These are phyloP conservation scores for Pyrenochaeta sp. DNA, from an alignment of 2,329 filamentous ascomycete genomes.

Conservation along the genomic window DNA sequence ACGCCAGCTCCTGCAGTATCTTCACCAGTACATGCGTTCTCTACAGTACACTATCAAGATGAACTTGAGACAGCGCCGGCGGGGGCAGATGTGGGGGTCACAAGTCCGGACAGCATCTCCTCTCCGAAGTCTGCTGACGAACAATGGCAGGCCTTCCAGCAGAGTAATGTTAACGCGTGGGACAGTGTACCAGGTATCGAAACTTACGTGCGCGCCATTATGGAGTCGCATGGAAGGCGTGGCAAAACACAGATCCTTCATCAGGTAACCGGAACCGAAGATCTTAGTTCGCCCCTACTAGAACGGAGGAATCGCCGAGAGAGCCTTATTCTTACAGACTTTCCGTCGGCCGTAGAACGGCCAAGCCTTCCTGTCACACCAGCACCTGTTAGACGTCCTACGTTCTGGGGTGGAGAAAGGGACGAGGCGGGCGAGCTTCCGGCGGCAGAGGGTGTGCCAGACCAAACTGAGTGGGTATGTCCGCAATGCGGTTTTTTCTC, in stretches of 20 bases:
- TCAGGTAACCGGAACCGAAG: slow-evolving; percentile 32
- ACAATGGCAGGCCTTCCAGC: slow-evolving; percentile 77
- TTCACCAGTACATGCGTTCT: slow-evolving; percentile 35
- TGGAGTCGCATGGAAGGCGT: slow-evolving; percentile 67
- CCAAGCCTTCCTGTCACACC: slow-evolving; percentile 92
- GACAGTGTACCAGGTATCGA: slow-evolving; percentile 90
- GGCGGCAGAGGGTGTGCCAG: slow-evolving; percentile 81
- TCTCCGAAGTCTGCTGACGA: slow-evolving; percentile 54
- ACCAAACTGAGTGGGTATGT: slow-evolving; percentile 95
- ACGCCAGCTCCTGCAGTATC: slow-evolving; percentile 49
- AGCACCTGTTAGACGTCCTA: slow-evolving; percentile 75
- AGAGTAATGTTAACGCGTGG: slow-evolving; percentile 79
- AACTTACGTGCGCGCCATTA: slow-evolving; percentile 80
- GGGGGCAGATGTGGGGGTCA: slow-evolving; percentile 15
- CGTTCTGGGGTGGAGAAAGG: slow-evolving; percentile 71
- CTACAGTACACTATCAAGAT: slow-evolving; percentile 41
- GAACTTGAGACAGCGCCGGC: slow-evolving; percentile 14
- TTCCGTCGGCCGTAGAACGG: slow-evolving; percentile 81
- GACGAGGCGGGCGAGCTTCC: slow-evolving; percentile 70
- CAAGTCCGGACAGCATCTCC: slow-evolving; percentile 23
- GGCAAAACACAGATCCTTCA: slow-evolving; percentile 54
- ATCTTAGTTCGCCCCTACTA: slow-evolving; percentile 44
- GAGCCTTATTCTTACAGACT: slow-evolving; percentile 81
- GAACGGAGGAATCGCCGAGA: slow-evolving; percentile 53
- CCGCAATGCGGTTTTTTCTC: slow-evolving; percentile 50